Base-by-base conservation (phyloP, 2,329 filamentous ascomycete genomes). In the Xylaria arbuscula region DNA sequence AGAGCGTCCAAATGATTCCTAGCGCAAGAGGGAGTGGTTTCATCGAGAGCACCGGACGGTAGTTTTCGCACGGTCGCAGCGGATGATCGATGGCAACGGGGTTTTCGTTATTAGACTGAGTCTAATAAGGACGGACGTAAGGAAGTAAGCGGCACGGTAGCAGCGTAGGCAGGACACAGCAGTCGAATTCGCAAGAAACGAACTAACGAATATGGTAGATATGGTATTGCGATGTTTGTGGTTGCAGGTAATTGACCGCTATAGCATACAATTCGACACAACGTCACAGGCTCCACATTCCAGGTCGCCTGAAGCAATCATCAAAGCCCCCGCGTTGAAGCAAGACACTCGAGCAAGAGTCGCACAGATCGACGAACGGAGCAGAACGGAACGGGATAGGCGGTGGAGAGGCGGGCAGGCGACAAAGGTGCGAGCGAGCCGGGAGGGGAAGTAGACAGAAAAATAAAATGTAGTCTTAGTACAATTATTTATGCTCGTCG, bases 401-500 rank as follows among this genome's bases (percentile, higher is more conserved):
- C 7, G 3, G 3, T 6, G 15, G 15, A 19, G 17, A 15, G 57
- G 10, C 19, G 24, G 38, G 54, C 28, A 47, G 24, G 50, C 34
- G 38, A 58, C 48, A 59, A n/a, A 58, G 64, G 36, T 19, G 24
- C 45, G 28, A 58, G 54, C 55, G 19, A 58, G 58, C 60, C 55
- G 19, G 53, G 64, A 28, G 28, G 19, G 36, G 6, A 19, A 24
- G 24, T 7, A 28, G 45, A 36, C 19, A 17, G 54, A 28, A 32
- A 24, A 17, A 28, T 10, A 45, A 36, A 15, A 13, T n/a, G 36
- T 10, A 24, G 34, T 17, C 15, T 17, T 24, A 13, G 50, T 54
- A 32, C 24, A 17, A 19, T 57, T 4, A 34, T 57, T 7, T 4
- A 34, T 57, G 22, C 22, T 45, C 36, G 2, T 36, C 54, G 17